Conservation (phyloP, 164 flowering plant species). For the Brasenia schreberi region DNA sequence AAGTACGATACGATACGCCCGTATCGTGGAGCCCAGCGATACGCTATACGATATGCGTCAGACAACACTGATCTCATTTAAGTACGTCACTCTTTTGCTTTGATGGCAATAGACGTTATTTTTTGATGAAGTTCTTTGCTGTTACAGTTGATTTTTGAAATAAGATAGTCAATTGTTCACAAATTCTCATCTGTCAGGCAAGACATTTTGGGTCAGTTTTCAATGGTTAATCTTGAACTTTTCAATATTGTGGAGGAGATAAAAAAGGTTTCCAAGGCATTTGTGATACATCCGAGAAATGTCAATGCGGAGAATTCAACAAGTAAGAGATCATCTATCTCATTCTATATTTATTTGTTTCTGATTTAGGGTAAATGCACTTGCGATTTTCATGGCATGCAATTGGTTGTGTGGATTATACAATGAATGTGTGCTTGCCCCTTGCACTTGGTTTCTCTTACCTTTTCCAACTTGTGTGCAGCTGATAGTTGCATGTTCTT, state of each 20-base stretch:
- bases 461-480: too few relatives aligned
- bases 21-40: too few relatives aligned
- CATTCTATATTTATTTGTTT: too few relatives aligned
- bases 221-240: slow-evolving; percentile 96
- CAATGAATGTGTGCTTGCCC: neutral
- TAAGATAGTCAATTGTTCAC: neutral
- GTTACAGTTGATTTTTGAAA: neutral
- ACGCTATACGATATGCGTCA: too few relatives aligned
- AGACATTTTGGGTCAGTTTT: slow-evolving; percentile 73
- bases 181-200: slow-evolving; percentile 35
- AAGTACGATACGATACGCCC: too few relatives aligned
- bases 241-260: slow-evolving; percentile 84
- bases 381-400: too few relatives aligned
- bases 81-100: too few relatives aligned
- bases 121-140: neutral
- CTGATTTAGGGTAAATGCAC: too few relatives aligned
- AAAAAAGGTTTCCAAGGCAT: slow-evolving; percentile 89
- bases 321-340: slow-evolving; percentile 27
- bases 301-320: slow-evolving; percentile 78
- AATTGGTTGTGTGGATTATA: too few relatives aligned
- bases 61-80: too few relatives aligned
- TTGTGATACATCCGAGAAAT: slow-evolving; percentile 77
- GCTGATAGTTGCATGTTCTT: too few relatives aligned
- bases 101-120: neutral
- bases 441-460: too few relatives aligned